Evolutionary conservation across 192 early-diverging fungal species (phyloP), one percentile per base, ranked within the genome.

Genomic region (Geranomyces variabilis): DNA sequence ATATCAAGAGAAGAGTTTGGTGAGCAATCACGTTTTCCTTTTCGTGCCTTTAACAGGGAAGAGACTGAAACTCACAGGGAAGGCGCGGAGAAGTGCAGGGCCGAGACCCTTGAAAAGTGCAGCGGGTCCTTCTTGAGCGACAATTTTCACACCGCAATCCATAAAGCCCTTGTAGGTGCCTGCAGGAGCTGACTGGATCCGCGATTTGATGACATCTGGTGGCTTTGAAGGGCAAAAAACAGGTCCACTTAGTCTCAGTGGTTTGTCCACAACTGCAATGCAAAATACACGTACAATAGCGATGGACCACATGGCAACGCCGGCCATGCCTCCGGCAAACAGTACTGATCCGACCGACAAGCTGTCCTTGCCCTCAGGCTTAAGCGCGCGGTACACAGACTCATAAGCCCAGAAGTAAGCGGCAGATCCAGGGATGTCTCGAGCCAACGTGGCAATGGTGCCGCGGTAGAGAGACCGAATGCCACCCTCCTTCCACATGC

Each of bases 361-460:
- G 22, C 31, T 61, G 26, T 76, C 65, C 1, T 67, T 73, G 26
- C 93, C 85, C 75, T 90, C 84, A 68, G 92, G 87, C 62, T 84
- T 88, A 78, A 95, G 81, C 34, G 93, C 63, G 19, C 75, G 59
- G 69, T 82, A 78, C 66, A 81, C 73, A 60, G 58, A 77, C 79
- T 99, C 97, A 79, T 97, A 99, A 19, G 92, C 93, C 69, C 93
- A 93, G 86, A 95, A 97, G 83, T 96, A 97, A 13, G 93, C 94
- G 48, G 95, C 94, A 48, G 93, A 94, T 63, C 95, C 97, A 21
- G 96, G 95, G 56, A 88, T 88, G 78, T 99, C 96, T 65, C 97
- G 89, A 59, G 94, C 79, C 49, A 99, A 85, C 12, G 97, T 99
- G 21, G 96, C 97, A 69, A 91, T 88, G 17, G 94, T 94, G 55